Evolutionary conservation across 2,329 filamentous ascomycete species (phyloP).

Genomic region (Sarocladium oryzae): DNA sequence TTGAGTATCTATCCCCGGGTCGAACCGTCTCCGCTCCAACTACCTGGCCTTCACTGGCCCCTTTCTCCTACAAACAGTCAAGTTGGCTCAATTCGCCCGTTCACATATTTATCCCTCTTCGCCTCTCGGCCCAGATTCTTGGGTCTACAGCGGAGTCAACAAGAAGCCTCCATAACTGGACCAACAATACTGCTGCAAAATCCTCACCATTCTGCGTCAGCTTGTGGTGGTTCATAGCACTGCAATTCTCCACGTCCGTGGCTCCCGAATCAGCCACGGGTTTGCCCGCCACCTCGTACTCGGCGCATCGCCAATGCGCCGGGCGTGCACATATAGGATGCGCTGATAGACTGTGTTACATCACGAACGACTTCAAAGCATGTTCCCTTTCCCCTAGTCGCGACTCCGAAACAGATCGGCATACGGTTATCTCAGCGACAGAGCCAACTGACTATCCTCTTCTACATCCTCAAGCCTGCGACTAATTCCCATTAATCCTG

Average conservation of each 20-base stretch:
- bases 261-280: conserved; percentile 10
- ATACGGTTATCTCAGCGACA: background rate
- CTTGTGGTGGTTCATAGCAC: conserved; percentile 11
- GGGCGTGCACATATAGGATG: conserved; percentile 8
- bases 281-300: conserved; percentile 21
- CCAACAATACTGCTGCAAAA: conserved; percentile 12
- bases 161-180: conserved; percentile 93
- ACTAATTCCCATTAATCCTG: background rate
- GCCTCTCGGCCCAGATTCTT: conserved; percentile 85
- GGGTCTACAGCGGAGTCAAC: conserved; percentile 95
- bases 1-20: background rate
- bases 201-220: background rate
- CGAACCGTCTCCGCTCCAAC: background rate
- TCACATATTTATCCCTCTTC: conserved; percentile 68
- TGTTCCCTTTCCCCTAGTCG: background rate
- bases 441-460: background rate
- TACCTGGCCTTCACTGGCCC: conserved; percentile 12
- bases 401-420: background rate
- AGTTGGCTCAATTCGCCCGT: conserved; percentile 84
- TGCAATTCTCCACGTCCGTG: background rate
- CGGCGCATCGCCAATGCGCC: conserved; percentile 12
- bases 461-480: background rate
- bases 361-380: background rate
- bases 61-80: conserved; percentile 55
- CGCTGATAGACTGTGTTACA: background rate